Percentiles rank a stretch among this genome's conserved stretches.
Evolutionary conservation across 176 grass and related monocot genomes (phyloP).

Genomic region (Olyra latifolia): DNA sequence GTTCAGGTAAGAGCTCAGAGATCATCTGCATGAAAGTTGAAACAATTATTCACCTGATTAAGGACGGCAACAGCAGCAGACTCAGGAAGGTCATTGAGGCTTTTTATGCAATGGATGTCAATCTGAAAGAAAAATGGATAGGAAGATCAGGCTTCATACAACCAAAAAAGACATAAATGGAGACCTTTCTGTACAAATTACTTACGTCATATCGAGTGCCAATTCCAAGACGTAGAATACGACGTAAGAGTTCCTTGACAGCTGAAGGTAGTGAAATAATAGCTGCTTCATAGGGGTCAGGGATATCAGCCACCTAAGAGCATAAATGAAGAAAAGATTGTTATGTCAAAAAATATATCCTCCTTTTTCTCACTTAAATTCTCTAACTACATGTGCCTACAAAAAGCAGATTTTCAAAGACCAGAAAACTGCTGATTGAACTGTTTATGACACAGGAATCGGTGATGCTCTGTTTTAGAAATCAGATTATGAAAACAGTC

Average conservation of each 20-base stretch:
- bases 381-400: neutral
- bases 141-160: neutral
- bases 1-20: conserved; percentile 27
- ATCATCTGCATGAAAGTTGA: conserved; percentile 18
- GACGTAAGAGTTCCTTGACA: conserved; percentile 67
- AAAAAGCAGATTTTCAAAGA: neutral
- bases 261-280: conserved; percentile 60
- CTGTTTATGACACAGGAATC: neutral
- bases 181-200: conserved; percentile 15
- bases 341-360: neutral
- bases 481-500: neutral
- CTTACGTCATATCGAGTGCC: conserved; percentile 72
- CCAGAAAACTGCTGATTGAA: neutral
- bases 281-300: conserved; percentile 75
- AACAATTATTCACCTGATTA: conserved; percentile 64
- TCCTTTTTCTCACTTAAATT: conserved; percentile 9
- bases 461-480: neutral
- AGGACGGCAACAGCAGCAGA: conserved; percentile 74
- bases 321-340: neutral
- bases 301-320: conserved; percentile 42
- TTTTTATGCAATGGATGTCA: conserved; percentile 59
- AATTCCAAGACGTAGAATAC: conserved; percentile 68
- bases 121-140: conserved; percentile 50
- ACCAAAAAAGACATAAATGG: neutral
- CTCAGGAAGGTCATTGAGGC: conserved; percentile 61